phyloP scores from a whole-genome alignment of 1,284 basidiomycete genomes.

The Meira miltonrushii region DNA sequence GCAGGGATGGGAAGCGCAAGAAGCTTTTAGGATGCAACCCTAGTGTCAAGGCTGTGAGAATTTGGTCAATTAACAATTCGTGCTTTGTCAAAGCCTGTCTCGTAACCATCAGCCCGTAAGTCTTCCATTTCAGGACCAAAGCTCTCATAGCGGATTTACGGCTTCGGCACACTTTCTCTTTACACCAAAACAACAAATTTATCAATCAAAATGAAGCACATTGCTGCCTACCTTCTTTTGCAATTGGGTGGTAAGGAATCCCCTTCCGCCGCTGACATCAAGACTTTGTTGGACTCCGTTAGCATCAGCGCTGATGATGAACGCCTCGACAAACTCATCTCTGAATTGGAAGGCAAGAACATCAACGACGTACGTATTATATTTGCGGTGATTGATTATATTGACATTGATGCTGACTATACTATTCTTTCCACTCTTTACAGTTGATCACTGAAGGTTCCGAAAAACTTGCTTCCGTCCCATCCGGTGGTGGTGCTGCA shows the following conservation, averaged over 20 bases:
- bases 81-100: too few species aligned
- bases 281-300: constrained; percentile 77
- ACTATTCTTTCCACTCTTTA: not conserved
- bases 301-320: constrained; percentile 81
- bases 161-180: constrained; percentile 24
- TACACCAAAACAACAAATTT: constrained; percentile 9
- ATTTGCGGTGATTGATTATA: not conserved
- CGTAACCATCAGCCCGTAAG: constrained; percentile 58
- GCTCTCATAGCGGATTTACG: constrained; percentile 49
- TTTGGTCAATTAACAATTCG: too few species aligned
- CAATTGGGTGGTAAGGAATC: constrained; percentile 83
- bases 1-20: too few species aligned
- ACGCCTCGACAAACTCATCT: constrained; percentile 77
- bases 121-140: constrained; percentile 66
- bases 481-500: constrained; percentile 51
- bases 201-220: constrained; percentile 43
- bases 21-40: too few species aligned
- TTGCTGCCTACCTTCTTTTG: constrained; percentile 78
- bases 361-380: constrained; percentile 63
- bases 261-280: constrained; percentile 84
- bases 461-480: constrained; percentile 86
- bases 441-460: constrained; percentile 88
- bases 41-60: too few species aligned
- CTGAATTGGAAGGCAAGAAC: constrained; percentile 89
- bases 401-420: not conserved